These are phyloP conservation scores for Crithidia sp. DNA, from an alignment of 208 protist species.

Conservation along the genomic window DNA sequence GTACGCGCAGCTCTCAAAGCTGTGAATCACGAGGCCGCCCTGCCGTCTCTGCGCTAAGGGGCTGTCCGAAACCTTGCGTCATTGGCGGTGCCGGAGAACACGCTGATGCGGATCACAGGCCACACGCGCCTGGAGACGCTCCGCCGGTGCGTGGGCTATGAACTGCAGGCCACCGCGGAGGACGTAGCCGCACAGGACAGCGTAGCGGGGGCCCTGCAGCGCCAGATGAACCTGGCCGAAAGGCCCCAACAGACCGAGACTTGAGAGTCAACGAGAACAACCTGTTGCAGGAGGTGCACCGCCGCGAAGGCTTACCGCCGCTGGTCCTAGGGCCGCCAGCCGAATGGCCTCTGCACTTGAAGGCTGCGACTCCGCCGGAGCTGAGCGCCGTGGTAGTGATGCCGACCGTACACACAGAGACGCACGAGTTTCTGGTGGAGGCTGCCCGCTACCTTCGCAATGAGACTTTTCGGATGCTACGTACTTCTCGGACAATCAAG, in stretches of 20 bases:
- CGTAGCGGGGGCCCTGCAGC: background rate
- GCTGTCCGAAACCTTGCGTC: background rate
- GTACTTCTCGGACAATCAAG: slow-evolving; percentile 4
- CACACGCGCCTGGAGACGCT: slow-evolving; percentile 7
- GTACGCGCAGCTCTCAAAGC: slow-evolving; percentile 4
- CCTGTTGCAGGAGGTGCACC: background rate
- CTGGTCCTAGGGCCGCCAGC: background rate
- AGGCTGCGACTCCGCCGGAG: slow-evolving; percentile 1
- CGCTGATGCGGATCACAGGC: background rate
- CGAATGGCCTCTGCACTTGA: slow-evolving; percentile 12
- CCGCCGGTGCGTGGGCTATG: slow-evolving; percentile 7
- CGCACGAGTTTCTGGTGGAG: background rate
- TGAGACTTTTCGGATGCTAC: background rate
- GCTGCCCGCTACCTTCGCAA: background rate
- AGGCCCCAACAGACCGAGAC: background rate
- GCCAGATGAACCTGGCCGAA: slow-evolving; percentile 8
- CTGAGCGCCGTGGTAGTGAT: background rate
- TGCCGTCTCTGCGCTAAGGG: background rate
- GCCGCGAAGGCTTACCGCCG: background rate
- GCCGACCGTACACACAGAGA: background rate
- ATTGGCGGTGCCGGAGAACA: background rate
- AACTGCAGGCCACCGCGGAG: slow-evolving; percentile 8
- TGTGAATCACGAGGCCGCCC: background rate
- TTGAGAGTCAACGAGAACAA: background rate
- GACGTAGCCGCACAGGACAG: slow-evolving; percentile 2